Percentiles rank a stretch among this genome's conserved stretches.
Conservation (phyloP, 306 rosid genomes). For the barrel medic (Medicago truncatula) region MtrunA17r5.0-ANR NC_053042.1:41836501-41837000, state of each 20-base stretch:
- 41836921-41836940: slow-evolving; percentile 52
- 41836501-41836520: neutral
- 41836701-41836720: slow-evolving; percentile 86
- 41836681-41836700: slow-evolving; percentile 86
- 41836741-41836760: neutral
- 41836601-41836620: slow-evolving; percentile 91
- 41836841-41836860: slow-evolving; percentile 94
- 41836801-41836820: slow-evolving; percentile 93
- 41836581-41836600: slow-evolving; percentile 81
- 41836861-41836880: slow-evolving; percentile 90
- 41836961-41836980: slow-evolving; percentile 59
- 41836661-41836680: slow-evolving; percentile 91
- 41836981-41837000: slow-evolving; percentile 56
- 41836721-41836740: neutral
- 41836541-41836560: slow-evolving; percentile 12
- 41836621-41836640: slow-evolving; percentile 94
- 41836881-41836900: slow-evolving; percentile 96
- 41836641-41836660: slow-evolving; percentile 99
- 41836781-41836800: slow-evolving; percentile 96
- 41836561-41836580: neutral
- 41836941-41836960: slow-evolving; percentile 42
- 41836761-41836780: neutral
- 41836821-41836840: slow-evolving; percentile 94
- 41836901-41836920: slow-evolving; percentile 70
- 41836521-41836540: slow-evolving; percentile 1